Evolutionary conservation across 108 stramenopile species (phyloP), one percentile per base, ranked within the genome.

Genomic region (Nannochloropsis salina): DNA sequence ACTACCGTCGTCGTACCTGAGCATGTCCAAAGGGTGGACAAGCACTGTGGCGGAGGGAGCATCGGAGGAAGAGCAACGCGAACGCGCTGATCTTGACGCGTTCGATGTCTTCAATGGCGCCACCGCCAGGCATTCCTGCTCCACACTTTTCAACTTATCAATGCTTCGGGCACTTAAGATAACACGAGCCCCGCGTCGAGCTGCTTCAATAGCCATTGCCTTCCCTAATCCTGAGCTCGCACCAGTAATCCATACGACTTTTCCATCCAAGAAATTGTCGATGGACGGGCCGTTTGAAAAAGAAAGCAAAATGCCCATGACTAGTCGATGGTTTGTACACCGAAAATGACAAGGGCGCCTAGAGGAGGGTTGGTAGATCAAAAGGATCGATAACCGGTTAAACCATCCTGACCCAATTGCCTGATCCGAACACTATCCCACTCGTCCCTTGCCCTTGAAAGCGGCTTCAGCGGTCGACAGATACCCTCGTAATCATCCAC

Each of bases 241-340:
- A 9, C 88, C 88, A 5, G 88, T 88, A 40, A 88, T 82, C 88
- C 88, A 88, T 5, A 88, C 82, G 0, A 88, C 47, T 51, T 82
- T 88, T 44, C 84, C 88, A 22, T 80, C 41, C 31, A 88, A 84
- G 51, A 74, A 74, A n/a, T 4, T 6, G 8, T 74, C 61, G 61
- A 74, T 15, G 2, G 61, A 6, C n/a, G 61, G 61, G 1, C 61
- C 61, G 61, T 1, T 2, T 74, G 8, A n/a, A 3, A 6, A n/a
- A n/a, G 61, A 74, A 8, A 74, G n/a, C 2, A 74, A n/a, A n/a
- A 2, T 74, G 61, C 61, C 61, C 61, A 74, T 74, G 61, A 74
- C 61, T 4, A 74, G 31, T 31, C 31, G 31, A 31, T 31, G 31
- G 31, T 31, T 31, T 31, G 31, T 31, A 31, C 31, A 1, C 31